phyloP scores from a whole-genome alignment of 345 rosid species.

The Erysimum cheiranthoides region DNA sequence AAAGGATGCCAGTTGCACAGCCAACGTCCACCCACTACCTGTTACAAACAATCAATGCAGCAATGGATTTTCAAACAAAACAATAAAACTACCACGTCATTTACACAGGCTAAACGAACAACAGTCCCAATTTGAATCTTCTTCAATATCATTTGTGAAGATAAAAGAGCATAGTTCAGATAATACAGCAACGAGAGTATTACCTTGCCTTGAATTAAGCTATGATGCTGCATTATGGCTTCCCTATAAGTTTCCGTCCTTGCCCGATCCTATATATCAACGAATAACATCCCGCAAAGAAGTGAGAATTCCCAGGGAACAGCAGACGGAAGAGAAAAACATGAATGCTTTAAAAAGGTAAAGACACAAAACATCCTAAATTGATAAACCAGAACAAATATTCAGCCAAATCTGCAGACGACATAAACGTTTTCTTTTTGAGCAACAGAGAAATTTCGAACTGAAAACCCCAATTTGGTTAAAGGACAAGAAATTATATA shows the following conservation, averaged over 20 bases:
- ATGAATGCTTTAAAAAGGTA: not conserved
- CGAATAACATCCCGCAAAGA: constrained; percentile 34
- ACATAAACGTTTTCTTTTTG: not conserved
- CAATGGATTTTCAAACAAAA: constrained; percentile 18
- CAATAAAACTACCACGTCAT: not conserved
- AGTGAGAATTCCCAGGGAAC: constrained; percentile 24
- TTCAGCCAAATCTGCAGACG: constrained; percentile 10
- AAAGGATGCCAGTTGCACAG: constrained; percentile 97
- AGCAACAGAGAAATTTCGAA: not conserved
- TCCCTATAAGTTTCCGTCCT: constrained; percentile 83
- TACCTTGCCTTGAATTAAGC: constrained; percentile 91
- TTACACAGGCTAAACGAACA: constrained; percentile 22
- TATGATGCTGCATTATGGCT: constrained; percentile 87
- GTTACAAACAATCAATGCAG: constrained; percentile 41
- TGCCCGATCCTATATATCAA: constrained; percentile 69
- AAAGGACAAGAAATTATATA: not conserved
- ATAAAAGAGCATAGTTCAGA: constrained; percentile 15
- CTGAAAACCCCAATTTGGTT: constrained; percentile 8
- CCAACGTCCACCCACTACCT: constrained; percentile 99
- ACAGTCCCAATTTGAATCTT: not conserved
- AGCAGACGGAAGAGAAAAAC: not conserved
- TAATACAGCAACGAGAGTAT: constrained; percentile 38
- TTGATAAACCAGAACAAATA: not conserved
- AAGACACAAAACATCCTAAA: constrained; percentile 29
- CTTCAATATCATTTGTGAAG: no score